Evolutionary conservation across 331 rosid species (phyloP), one percentile per base, ranked within the genome.

Genomic region (Pyrus hybrid): DNA sequence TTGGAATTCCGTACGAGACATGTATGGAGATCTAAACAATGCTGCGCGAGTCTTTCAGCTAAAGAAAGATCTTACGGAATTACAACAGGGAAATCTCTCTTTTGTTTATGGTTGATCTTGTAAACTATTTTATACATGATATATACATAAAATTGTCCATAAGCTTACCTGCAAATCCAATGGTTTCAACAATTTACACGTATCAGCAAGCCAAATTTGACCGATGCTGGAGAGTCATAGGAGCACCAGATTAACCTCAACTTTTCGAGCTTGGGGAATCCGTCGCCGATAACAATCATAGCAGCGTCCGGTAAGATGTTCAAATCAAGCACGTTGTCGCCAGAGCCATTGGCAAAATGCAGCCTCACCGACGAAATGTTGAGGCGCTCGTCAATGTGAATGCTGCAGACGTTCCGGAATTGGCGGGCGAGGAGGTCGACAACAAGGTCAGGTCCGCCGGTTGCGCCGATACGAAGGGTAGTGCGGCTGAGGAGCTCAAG

Each of bases 121-220:
- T n/a, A n/a, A n/a, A n/a, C n/a, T n/a, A n/a, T n/a, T n/a, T n/a
- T n/a, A n/a, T n/a, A n/a, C n/a, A n/a, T n/a, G n/a, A n/a, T n/a
- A n/a, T n/a, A n/a, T n/a, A n/a, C n/a, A n/a, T n/a, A n/a, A n/a
- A n/a, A n/a, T n/a, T n/a, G n/a, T n/a, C n/a, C n/a, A n/a, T n/a
- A n/a, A n/a, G n/a, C 37, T 70, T 61, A 92, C 97, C 99, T 94
- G 97, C 82, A 94, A 82, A 70, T 94, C 97, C 92, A 94, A 82
- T 32, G 93, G 83, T 60, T 86, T 94, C 82, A 94, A 76, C 51
- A 47, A 72, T 17, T 71, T 66, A 58, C 97, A 92, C 85, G 83
- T 85, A 3, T 41, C 77, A 33, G 97, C 93, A 0, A 90, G 84
- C 14, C 93, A 89, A 10, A 76, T 64, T 70, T 90, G 83, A 11